A percentile compares a stretch with the other conserved stretches of the same genome.
phyloP scores from a whole-genome alignment of 2,329 filamentous ascomycete genomes.

The Delphinella strobiligena region DNA sequence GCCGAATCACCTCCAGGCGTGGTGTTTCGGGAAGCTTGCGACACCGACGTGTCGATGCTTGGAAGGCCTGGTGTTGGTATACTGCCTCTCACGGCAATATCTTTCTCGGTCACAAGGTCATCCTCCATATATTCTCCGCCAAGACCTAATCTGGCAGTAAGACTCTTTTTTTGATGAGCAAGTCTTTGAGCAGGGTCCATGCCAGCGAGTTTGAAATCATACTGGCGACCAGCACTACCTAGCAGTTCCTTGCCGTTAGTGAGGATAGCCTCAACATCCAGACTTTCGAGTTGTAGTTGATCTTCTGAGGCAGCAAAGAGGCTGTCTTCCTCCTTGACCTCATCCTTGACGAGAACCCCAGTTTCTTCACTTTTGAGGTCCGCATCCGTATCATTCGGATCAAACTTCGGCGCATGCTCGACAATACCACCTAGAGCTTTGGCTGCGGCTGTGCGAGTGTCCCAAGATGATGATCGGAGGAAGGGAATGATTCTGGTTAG shows the following conservation, averaged over 20 bases:
- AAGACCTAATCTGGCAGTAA: conserved; percentile 70
- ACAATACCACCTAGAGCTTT: conserved; percentile 92
- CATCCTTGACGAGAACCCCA: conserved; percentile 20
- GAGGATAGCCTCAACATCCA: conserved; percentile 71
- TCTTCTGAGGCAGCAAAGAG: conserved; percentile 38
- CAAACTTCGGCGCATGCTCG: conserved; percentile 73
- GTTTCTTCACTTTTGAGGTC: conserved; percentile 32
- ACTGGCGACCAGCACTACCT: conserved; percentile 65
- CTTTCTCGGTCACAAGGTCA: conserved; percentile 59
- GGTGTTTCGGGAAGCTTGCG: neutral
- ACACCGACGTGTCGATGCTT: conserved; percentile 37
- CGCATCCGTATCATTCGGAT: conserved; percentile 70
- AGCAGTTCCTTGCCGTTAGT: conserved; percentile 74
- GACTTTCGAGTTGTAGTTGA: conserved; percentile 56
- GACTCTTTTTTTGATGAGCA: conserved; percentile 78
- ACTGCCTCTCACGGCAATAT: conserved; percentile 38
- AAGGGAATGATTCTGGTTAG: conserved; percentile 92
- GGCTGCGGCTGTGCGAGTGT: conserved; percentile 83
- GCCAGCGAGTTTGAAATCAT: conserved; percentile 72
- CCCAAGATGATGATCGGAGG: conserved; percentile 89
- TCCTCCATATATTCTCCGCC: conserved; percentile 77
- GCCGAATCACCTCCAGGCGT: conserved; percentile 12
- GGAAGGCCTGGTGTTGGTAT: conserved; percentile 29
- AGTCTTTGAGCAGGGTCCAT: conserved; percentile 73
- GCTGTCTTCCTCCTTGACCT: conserved; percentile 44